Percentiles rank a stretch among this genome's conserved stretches.
These are phyloP conservation scores for Chalciporus pseudorubinellus DNA, from an alignment of 768 basidiomycete species.

Conservation along the genomic window DNA sequence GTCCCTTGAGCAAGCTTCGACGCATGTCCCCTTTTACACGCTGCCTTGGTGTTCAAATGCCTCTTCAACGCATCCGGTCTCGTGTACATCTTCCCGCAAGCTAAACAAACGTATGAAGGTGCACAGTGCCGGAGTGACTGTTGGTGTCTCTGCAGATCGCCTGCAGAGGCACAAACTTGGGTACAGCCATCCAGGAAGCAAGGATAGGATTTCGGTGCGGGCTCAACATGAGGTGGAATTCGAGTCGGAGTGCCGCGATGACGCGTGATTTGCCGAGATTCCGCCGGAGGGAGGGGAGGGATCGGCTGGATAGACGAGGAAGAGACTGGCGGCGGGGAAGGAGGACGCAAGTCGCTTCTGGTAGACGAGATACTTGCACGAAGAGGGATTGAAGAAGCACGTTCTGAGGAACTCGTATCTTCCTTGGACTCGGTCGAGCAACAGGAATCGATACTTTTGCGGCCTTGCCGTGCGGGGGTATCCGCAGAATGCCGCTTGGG, in stretches of 20 bases:
- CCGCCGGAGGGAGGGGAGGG: constrained; percentile 10
- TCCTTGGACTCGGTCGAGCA: not conserved
- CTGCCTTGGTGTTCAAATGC: constrained; percentile 28
- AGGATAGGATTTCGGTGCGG: constrained; percentile 19
- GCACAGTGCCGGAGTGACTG: constrained; percentile 28
- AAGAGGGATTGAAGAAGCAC: not conserved
- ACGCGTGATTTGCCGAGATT: constrained; percentile 15
- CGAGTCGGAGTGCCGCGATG: constrained; percentile 9
- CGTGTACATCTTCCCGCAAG: constrained; percentile 29
- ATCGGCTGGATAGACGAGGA: constrained; percentile 1
- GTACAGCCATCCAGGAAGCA: constrained; percentile 24
- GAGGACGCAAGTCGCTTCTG: not conserved
- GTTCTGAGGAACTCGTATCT: not conserved
- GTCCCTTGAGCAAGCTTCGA: constrained; percentile 7
- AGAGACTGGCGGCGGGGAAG: not conserved
- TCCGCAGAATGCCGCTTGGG: constrained; percentile 13
- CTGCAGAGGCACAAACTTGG: constrained; percentile 28
- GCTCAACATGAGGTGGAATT: constrained; percentile 1
- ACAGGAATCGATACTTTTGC: not conserved
- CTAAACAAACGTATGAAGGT: constrained; percentile 23
- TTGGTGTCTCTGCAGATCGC: constrained; percentile 29
- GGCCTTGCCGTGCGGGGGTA: constrained; percentile 3
- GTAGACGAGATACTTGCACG: not conserved
- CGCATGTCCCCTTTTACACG: constrained; percentile 26
- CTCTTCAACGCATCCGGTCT: constrained; percentile 33